These are phyloP conservation scores for Saccharomyces kudriavzevii DNA, from an alignment of 805 yeast genomes.

Conservation along the genomic window DNA sequence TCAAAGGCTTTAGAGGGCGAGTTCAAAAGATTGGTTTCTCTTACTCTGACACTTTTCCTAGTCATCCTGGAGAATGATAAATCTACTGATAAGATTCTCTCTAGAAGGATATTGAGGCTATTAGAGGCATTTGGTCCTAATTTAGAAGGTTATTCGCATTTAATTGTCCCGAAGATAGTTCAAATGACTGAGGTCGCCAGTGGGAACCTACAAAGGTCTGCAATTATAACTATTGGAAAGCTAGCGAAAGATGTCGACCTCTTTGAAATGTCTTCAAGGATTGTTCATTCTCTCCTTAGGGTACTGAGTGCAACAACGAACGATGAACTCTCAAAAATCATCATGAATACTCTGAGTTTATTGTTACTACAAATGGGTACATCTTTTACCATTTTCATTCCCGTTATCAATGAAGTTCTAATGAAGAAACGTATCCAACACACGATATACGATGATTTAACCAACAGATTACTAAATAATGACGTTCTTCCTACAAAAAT, in stretches of 20 bases:
- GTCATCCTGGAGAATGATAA: slow-evolving; percentile 64
- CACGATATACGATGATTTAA: slow-evolving; percentile 66
- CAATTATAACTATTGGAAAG: slow-evolving; percentile 74
- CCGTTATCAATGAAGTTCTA: slow-evolving; percentile 59
- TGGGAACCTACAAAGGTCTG: slow-evolving; percentile 49
- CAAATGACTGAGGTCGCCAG: slow-evolving; percentile 64
- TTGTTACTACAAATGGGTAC: slow-evolving; percentile 66
- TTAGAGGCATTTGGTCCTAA: slow-evolving; percentile 77
- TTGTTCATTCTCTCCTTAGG: slow-evolving; percentile 73
- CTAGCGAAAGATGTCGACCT: slow-evolving; percentile 59
- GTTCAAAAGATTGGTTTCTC: slow-evolving; percentile 71
- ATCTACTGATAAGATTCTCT: slow-evolving; percentile 47
- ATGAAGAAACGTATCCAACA: slow-evolving; percentile 55
- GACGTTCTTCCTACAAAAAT: slow-evolving; percentile 77
- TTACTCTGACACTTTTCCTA: slow-evolving; percentile 62
- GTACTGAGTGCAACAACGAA: slow-evolving; percentile 37
- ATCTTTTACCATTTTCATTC: slow-evolving; percentile 75
- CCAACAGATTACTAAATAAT: slow-evolving; percentile 61
- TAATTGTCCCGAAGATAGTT: slow-evolving; percentile 74
- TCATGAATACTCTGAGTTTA: slow-evolving; percentile 69
- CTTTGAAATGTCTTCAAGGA: slow-evolving; percentile 77
- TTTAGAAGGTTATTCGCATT: slow-evolving; percentile 76
- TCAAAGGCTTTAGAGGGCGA: slow-evolving; percentile 85
- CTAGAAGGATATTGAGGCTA: slow-evolving; percentile 67
- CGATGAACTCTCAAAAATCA: slow-evolving; percentile 50